Conservation (phyloP, 257 asterid genomes). For the Solanum corneliomulleri region DNA sequence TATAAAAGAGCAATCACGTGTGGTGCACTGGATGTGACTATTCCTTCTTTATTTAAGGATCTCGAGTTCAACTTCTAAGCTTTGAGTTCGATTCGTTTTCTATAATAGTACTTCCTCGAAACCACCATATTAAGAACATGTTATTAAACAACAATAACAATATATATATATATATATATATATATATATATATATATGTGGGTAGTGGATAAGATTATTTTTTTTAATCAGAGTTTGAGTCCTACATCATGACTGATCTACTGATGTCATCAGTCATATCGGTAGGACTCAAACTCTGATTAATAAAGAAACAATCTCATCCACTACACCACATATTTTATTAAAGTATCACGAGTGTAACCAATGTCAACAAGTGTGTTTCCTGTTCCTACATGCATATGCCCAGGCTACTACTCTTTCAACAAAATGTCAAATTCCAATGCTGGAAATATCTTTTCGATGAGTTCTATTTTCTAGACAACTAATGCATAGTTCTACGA, state of each 20-base stretch:
- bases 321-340: not conserved
- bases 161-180: too few relatives aligned
- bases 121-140: not conserved
- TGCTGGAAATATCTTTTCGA: not conserved
- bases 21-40: not conserved
- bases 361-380: not conserved
- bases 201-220: too few relatives aligned
- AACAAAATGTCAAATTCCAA: not conserved
- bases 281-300: not conserved
- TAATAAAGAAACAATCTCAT: not conserved
- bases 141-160: not conserved
- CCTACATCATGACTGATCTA: too few relatives aligned
- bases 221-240: too few relatives aligned
- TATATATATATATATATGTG: too few relatives aligned
- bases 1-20: not conserved
- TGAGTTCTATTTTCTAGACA: not conserved
- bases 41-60: not conserved
- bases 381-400: not conserved
- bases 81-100: not conserved
- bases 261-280: not conserved
- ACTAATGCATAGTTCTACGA: not conserved
- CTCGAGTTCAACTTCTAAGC: not conserved
- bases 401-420: not conserved
- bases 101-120: not conserved
- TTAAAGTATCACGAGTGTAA: not conserved